Evolutionary conservation across 805 yeast species (phyloP).

Genomic region (Kodamaea fukazawae): DNA sequence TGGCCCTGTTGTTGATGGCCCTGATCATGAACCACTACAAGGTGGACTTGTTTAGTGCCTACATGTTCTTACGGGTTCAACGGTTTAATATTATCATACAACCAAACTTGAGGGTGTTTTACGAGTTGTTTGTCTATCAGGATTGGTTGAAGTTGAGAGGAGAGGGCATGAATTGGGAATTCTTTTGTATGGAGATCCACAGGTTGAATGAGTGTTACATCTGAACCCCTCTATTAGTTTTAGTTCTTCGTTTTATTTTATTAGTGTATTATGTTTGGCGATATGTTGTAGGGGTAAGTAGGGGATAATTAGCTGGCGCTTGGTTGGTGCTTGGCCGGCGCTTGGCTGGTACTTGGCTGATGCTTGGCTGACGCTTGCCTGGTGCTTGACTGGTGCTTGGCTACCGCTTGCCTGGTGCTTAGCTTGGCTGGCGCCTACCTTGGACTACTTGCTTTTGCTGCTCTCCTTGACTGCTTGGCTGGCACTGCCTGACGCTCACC

Average conservation of each 20-base stretch:
- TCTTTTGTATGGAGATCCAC: constrained; percentile 27
- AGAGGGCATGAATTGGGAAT: constrained; percentile 26
- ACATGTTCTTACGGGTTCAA: constrained; percentile 36
- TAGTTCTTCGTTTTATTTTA: constrained; percentile 6
- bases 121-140: constrained; percentile 34
- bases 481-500: too few relatives aligned
- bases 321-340: neutral
- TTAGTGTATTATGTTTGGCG: neutral
- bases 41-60: constrained; percentile 32
- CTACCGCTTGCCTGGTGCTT: too few relatives aligned
- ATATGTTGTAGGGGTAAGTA: too few relatives aligned
- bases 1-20: constrained; percentile 42
- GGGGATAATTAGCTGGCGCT: too few relatives aligned
- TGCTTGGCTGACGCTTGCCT: neutral
- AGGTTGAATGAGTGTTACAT: constrained; percentile 29
- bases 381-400: too few relatives aligned
- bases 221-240: neutral
- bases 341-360: neutral
- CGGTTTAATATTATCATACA: constrained; percentile 42
- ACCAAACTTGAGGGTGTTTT: constrained; percentile 39
- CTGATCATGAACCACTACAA: constrained; percentile 34
- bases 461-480: too few relatives aligned
- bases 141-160: constrained; percentile 18
- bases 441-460: too few relatives aligned
- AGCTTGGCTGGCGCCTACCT: too few relatives aligned